Percentiles rank a stretch among this genome's conserved stretches.
Evolutionary conservation across 768 basidiomycete species (phyloP).

Genomic region (Trametes gibbosa): DNA sequence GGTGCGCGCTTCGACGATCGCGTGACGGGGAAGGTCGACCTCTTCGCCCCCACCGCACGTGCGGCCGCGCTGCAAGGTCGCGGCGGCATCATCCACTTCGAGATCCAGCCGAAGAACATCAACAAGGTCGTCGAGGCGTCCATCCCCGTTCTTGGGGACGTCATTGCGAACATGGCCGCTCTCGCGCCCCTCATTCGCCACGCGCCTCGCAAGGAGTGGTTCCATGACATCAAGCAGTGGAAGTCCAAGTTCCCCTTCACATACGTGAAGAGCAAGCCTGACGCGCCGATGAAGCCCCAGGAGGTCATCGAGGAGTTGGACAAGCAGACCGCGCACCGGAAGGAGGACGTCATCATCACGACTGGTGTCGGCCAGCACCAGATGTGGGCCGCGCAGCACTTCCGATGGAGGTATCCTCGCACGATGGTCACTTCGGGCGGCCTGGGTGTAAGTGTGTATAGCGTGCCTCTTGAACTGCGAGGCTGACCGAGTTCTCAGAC

Average conservation of each 20-base stretch:
- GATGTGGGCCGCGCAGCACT: slow-evolving; percentile 98
- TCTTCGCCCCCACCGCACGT: slow-evolving; percentile 88
- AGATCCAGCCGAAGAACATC: slow-evolving; percentile 97
- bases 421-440: slow-evolving; percentile 93
- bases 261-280: slow-evolving; percentile 60
- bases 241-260: slow-evolving; percentile 90
- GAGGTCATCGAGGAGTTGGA: slow-evolving; percentile 95
- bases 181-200: slow-evolving; percentile 77
- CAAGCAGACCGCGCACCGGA: slow-evolving; percentile 68
- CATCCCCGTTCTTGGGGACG: slow-evolving; percentile 93
- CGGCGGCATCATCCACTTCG: slow-evolving; percentile 99
- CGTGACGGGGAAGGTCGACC: slow-evolving; percentile 86
- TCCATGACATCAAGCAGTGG: slow-evolving; percentile 78
- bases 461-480: neutral
- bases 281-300: slow-evolving; percentile 88
- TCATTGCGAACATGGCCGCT: slow-evolving; percentile 74
- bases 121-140: slow-evolving; percentile 98
- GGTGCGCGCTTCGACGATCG: slow-evolving; percentile 98
- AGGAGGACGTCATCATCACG: slow-evolving; percentile 83
- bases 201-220: slow-evolving; percentile 74
- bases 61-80: slow-evolving; percentile 82
- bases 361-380: slow-evolving; percentile 99
- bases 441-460: slow-evolving; percentile 66
- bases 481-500: slow-evolving; percentile 49
- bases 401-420: slow-evolving; percentile 84